A percentile compares a stretch with the other conserved stretches of the same genome.
Evolutionary conservation across 306 rosid genomes (phyloP).

Genomic region (Carpinus viminea): DNA sequence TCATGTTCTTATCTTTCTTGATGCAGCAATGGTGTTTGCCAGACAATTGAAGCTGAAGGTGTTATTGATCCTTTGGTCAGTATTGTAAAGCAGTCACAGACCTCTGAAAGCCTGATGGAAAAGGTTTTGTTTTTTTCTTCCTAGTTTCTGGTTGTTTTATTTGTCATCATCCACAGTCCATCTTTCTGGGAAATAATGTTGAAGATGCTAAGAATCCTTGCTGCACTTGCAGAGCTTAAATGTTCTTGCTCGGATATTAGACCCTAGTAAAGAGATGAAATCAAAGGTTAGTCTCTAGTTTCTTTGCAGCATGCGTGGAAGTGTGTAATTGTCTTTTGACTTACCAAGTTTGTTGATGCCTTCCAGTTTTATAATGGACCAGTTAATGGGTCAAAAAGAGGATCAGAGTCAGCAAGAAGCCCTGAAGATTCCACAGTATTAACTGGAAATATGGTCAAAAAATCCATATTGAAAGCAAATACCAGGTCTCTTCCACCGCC

Average conservation of each 20-base stretch:
- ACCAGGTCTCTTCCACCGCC: slow-evolving; percentile 42
- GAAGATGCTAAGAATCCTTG: slow-evolving; percentile 29
- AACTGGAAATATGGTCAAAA: slow-evolving; percentile 31
- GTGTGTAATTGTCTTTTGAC: slow-evolving; percentile 29
- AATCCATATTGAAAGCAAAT: slow-evolving; percentile 29
- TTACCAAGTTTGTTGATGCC: slow-evolving; percentile 45
- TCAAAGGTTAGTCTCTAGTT: slow-evolving; percentile 59
- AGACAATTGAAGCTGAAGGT: slow-evolving; percentile 67
- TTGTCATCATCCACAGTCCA: background rate
- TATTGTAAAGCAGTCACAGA: slow-evolving; percentile 50
- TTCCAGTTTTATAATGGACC: slow-evolving; percentile 77
- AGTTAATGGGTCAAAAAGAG: slow-evolving; percentile 50
- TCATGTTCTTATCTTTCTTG: slow-evolving; percentile 25
- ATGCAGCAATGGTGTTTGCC: slow-evolving; percentile 75
- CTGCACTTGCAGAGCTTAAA: slow-evolving; percentile 60
- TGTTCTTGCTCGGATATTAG: slow-evolving; percentile 66
- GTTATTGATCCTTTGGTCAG: slow-evolving; percentile 56
- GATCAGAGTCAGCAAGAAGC: slow-evolving; percentile 26
- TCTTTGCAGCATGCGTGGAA: slow-evolving; percentile 28
- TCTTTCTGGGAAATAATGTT: slow-evolving; percentile 11
- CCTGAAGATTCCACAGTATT: slow-evolving; percentile 29
- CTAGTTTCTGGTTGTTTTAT: slow-evolving; percentile 1
- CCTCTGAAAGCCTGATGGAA: slow-evolving; percentile 46
- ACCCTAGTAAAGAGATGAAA: slow-evolving; percentile 75
- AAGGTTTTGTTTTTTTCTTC: slow-evolving; percentile 45